Conservation (phyloP, 2,329 filamentous ascomycete species). For the Cucurbitaria berberidis region DNA sequence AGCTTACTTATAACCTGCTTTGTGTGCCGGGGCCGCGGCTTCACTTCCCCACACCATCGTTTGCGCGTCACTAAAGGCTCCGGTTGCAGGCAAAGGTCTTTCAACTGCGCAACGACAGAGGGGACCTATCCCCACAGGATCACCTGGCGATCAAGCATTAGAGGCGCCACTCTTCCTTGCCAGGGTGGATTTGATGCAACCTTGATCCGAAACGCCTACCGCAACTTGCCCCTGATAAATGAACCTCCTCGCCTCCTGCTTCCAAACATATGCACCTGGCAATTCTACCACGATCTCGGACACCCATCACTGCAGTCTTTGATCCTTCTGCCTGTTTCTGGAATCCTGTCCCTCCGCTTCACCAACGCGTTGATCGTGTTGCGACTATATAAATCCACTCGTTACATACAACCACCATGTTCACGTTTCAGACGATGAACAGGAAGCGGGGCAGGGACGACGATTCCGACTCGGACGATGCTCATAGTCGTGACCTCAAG, state of each 20-base stretch:
- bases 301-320: constrained; percentile 21
- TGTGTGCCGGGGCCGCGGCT: background rate
- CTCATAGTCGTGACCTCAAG: constrained; percentile 40
- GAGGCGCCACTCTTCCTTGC: constrained; percentile 21
- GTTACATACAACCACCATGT: constrained; percentile 30
- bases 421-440: constrained; percentile 37
- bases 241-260: constrained; percentile 31
- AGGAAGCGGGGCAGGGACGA: constrained; percentile 43
- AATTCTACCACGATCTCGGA: constrained; percentile 17
- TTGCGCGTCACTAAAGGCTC: constrained; percentile 7
- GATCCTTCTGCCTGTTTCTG: constrained; percentile 13
- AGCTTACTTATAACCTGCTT: background rate
- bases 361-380: constrained; percentile 31
- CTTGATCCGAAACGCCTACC: constrained; percentile 35
- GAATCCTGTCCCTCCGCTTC: constrained; percentile 16
- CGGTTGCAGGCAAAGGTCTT: constrained; percentile 8
- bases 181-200: constrained; percentile 31
- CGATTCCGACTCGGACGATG: constrained; percentile 41
- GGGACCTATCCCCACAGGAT: constrained; percentile 17
- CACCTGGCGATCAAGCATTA: constrained; percentile 14
- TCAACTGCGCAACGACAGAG: constrained; percentile 8
- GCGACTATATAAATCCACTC: constrained; percentile 8
- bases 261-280: constrained; percentile 40
- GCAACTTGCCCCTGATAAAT: constrained; percentile 41
- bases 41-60: constrained; percentile 7